These are phyloP conservation scores for Acanthamoeba castellanii DNA, from an alignment of 208 protist species.

Conservation along the genomic window DNA sequence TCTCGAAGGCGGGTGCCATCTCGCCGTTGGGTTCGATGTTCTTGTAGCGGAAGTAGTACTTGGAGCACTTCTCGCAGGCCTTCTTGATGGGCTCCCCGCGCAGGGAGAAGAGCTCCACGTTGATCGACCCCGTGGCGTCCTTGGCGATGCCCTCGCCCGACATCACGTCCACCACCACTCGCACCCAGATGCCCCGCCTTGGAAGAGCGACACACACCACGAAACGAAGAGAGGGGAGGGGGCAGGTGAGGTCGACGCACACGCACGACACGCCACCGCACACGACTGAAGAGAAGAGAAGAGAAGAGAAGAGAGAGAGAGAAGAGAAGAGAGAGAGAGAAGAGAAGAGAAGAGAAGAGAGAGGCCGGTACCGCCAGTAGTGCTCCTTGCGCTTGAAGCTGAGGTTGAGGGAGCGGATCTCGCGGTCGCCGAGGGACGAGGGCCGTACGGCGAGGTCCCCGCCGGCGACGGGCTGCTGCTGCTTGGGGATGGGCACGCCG, in stretches of 20 bases:
- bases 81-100: slow-evolving; percentile 36
- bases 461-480: no score
- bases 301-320: no score
- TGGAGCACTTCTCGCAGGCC: slow-evolving; percentile 49
- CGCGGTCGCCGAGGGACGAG: neutral
- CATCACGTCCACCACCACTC: slow-evolving; percentile 8
- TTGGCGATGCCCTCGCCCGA: slow-evolving; percentile 22
- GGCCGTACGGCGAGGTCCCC: no score
- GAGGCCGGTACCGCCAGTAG: neutral
- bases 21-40: slow-evolving; percentile 33
- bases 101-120: slow-evolving; percentile 14
- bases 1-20: slow-evolving; percentile 8
- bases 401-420: slow-evolving; percentile 5
- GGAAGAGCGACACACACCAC: no score
- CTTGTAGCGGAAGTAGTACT: slow-evolving; percentile 54
- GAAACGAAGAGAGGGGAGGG: no score
- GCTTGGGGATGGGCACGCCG: slow-evolving; percentile 23
- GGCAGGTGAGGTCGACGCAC: no score
- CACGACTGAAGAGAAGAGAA: no score
- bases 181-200: neutral
- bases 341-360: no score
- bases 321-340: no score
- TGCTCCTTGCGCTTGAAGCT: slow-evolving; percentile 38
- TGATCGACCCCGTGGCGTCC: slow-evolving; percentile 44
- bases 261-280: no score